Percentiles rank a stretch among this genome's conserved stretches.
Conservation (phyloP, 352 stramenopile genomes). For the Pythium coloratum region DNA sequence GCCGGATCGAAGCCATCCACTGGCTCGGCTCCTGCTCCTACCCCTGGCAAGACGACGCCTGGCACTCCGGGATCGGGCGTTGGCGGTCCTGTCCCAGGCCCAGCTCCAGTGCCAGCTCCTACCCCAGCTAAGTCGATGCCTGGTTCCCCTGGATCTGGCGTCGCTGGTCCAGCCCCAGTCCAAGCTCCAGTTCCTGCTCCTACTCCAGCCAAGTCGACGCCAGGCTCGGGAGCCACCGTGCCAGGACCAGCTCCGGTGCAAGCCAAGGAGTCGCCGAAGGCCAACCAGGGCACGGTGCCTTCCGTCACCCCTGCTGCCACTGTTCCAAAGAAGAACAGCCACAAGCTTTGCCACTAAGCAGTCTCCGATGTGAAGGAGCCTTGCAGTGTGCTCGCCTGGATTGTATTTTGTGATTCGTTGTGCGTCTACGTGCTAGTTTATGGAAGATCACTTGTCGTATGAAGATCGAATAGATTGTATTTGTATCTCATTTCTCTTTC, state of each 20-base stretch:
- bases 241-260: background rate
- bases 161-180: background rate
- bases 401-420: conserved; percentile 1
- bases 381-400: background rate
- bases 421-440: background rate
- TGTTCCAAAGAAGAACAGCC: conserved; percentile 9
- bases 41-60: background rate
- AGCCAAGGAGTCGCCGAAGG: background rate
- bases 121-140: background rate
- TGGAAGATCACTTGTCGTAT: background rate
- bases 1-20: background rate
- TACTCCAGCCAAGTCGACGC: background rate
- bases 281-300: background rate
- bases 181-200: background rate
- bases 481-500: background rate
- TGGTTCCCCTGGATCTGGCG: no score
- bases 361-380: background rate
- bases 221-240: background rate
- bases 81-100: background rate
- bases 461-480: conserved; percentile 4
- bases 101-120: background rate
- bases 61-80: background rate
- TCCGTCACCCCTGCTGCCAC: conserved; percentile 13
- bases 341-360: conserved; percentile 24
- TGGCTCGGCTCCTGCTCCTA: background rate